Conservation (phyloP, 208 protist species). For the Strigomonas galati region DNA sequence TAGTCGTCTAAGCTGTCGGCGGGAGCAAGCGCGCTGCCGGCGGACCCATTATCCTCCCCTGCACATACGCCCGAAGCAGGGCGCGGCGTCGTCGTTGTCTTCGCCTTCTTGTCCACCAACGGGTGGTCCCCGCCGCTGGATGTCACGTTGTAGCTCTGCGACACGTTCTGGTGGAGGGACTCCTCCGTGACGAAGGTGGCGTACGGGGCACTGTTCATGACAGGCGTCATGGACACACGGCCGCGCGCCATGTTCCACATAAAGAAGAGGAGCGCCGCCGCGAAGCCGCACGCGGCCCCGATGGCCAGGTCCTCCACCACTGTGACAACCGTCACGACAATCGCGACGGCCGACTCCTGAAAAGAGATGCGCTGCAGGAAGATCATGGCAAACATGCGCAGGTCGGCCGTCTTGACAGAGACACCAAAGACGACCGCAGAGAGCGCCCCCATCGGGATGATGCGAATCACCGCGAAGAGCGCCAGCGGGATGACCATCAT, state of each 20-base stretch:
- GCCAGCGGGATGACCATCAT: constrained; percentile 49
- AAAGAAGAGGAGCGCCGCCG: constrained; percentile 46
- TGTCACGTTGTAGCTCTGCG: too few relatives aligned
- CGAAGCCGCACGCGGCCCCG: constrained; percentile 37
- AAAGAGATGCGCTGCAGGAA: constrained; percentile 52
- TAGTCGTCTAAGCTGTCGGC: background rate
- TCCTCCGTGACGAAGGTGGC: background rate
- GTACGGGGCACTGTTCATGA: constrained; percentile 15
- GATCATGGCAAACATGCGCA: constrained; percentile 55
- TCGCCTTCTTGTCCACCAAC: background rate
- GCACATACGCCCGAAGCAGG: background rate
- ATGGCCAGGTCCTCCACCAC: constrained; percentile 46
- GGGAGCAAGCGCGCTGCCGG: too few relatives aligned
- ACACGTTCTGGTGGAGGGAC: too few relatives aligned
- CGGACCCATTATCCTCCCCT: background rate
- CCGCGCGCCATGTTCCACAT: constrained; percentile 59
- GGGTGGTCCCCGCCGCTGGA: background rate
- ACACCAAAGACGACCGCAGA: constrained; percentile 48
- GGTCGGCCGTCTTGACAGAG: constrained; percentile 52
- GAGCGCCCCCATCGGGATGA: constrained; percentile 50
- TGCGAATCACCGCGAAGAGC: constrained; percentile 40
- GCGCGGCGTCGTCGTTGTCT: background rate
- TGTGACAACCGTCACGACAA: constrained; percentile 55
- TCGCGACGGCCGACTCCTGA: constrained; percentile 46
- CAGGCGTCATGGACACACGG: constrained; percentile 27